Percentiles rank a stretch among this genome's conserved stretches.
Evolutionary conservation across 257 asterid genomes (phyloP).

Genomic region (Solanum raphanifolium): DNA sequence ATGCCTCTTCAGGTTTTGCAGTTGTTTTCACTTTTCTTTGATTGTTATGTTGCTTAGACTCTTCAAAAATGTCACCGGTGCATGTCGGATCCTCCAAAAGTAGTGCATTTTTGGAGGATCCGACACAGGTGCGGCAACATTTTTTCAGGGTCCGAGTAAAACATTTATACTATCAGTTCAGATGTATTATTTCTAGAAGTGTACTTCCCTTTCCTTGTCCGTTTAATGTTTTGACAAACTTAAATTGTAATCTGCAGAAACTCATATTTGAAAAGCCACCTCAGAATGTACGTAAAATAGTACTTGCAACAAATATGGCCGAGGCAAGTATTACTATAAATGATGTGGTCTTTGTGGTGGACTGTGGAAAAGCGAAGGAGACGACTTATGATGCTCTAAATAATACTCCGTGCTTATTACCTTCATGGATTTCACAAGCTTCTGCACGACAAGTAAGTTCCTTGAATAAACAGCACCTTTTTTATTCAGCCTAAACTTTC

Average conservation of each 20-base stretch:
- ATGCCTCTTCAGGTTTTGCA: background rate
- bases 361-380: constrained; percentile 99
- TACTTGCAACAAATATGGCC: constrained; percentile 98
- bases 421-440: constrained; percentile 99
- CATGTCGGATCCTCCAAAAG: background rate
- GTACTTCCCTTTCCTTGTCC: background rate
- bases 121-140: background rate
- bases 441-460: constrained; percentile 93
- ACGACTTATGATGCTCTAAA: constrained; percentile 93
- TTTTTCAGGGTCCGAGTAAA: background rate
- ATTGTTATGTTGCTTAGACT: background rate
- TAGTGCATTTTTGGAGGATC: background rate
- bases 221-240: background rate
- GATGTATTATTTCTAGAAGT: background rate
- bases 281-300: constrained; percentile 82
- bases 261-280: constrained; percentile 93
- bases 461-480: background rate
- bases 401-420: constrained; percentile 85
- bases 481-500: background rate
- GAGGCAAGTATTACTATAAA: constrained; percentile 99
- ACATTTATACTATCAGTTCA: background rate
- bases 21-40: background rate
- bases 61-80: background rate
- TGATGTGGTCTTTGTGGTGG: constrained; percentile 89
- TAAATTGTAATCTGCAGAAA: constrained; percentile 36